phyloP scores from a whole-genome alignment of 345 rosid species.

The Corchorus olitorius region DNA sequence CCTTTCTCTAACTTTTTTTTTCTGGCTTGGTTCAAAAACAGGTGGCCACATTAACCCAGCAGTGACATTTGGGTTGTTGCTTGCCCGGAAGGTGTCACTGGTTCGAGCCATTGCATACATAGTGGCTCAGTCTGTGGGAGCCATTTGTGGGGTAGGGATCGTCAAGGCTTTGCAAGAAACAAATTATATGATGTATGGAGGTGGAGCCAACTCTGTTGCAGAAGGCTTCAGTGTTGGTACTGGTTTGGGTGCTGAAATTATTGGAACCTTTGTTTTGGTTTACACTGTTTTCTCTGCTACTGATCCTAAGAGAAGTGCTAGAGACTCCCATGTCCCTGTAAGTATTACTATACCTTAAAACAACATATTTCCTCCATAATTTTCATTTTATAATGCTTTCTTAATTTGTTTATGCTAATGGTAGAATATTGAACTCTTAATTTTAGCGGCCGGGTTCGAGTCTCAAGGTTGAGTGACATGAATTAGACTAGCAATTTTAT shows the following conservation, averaged over 20 bases:
- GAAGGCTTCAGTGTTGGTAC: constrained; percentile 55
- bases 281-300: constrained; percentile 95
- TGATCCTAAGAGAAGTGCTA: constrained; percentile 78
- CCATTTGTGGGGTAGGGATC: constrained; percentile 78
- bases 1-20: not conserved
- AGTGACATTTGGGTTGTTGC: constrained; percentile 74
- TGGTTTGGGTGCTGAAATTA: constrained; percentile 83
- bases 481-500: too few species aligned
- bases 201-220: constrained; percentile 67
- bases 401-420: not conserved
- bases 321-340: constrained; percentile 94
- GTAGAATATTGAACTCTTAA: too few species aligned
- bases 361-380: not conserved
- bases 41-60: constrained; percentile 92
- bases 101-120: constrained; percentile 64
- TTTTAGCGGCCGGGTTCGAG: too few species aligned
- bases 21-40: constrained; percentile 23
- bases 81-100: constrained; percentile 80
- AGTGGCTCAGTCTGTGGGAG: constrained; percentile 80
- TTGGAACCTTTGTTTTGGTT: constrained; percentile 82
- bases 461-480: too few species aligned
- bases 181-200: constrained; percentile 50
- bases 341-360: constrained; percentile 5
- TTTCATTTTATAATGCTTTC: not conserved
- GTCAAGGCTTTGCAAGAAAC: constrained; percentile 69